Conservation (phyloP, 768 basidiomycete genomes). For the Xanthoconium stramineum region DNA sequence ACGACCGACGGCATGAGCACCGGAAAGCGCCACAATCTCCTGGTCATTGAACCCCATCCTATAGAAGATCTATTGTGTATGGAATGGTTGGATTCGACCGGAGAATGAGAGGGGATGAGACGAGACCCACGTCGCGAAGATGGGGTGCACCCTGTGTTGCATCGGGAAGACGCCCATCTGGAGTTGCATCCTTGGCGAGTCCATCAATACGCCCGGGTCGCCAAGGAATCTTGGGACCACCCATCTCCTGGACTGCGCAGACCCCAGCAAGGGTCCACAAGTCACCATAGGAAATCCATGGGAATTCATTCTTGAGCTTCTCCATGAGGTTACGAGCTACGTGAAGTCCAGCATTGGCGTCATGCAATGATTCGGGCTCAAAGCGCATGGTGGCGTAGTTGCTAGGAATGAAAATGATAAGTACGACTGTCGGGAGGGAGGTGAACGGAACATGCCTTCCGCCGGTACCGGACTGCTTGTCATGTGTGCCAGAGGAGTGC, state of each 20-base stretch:
- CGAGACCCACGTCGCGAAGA: constrained; percentile 60
- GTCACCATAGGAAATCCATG: constrained; percentile 95
- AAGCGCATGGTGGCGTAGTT: constrained; percentile 99
- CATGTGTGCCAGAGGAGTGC: constrained; percentile 93
- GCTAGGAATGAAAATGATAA: constrained; percentile 37
- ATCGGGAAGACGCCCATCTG: constrained; percentile 89
- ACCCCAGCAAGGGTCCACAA: constrained; percentile 97
- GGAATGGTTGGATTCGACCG: not conserved
- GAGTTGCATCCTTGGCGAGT: constrained; percentile 65
- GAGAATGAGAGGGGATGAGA: not conserved
- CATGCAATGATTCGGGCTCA: constrained; percentile 80
- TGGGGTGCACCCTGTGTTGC: constrained; percentile 82
- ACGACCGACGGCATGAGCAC: constrained; percentile 94
- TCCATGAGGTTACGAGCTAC: constrained; percentile 83
- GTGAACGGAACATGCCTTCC: constrained; percentile 56
- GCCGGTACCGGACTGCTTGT: constrained; percentile 72
- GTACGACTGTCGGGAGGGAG: not conserved
- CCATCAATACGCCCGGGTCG: constrained; percentile 92
- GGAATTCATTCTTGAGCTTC: constrained; percentile 80
- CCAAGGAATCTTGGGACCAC: constrained; percentile 92
- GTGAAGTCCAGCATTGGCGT: constrained; percentile 79
- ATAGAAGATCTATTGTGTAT: constrained; percentile 55
- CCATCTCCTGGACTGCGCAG: constrained; percentile 88
- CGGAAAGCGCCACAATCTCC: constrained; percentile 93
- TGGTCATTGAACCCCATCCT: constrained; percentile 93